Conservation (phyloP, 1,284 basidiomycete species). For the Sanghuangporus sanghuang region DNA sequence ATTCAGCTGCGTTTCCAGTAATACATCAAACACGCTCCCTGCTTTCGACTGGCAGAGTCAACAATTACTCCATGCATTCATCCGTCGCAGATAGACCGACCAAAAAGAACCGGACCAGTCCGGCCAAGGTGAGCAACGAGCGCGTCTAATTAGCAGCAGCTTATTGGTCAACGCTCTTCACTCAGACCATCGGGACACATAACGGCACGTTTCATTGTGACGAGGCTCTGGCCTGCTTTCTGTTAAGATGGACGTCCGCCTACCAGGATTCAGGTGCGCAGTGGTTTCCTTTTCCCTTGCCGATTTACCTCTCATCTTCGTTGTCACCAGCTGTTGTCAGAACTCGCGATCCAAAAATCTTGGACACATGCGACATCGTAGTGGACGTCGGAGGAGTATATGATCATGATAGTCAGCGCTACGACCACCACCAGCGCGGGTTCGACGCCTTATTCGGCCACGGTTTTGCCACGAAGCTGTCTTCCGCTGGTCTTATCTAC, state of each 20-base stretch:
- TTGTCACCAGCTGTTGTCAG: constrained; percentile 63
- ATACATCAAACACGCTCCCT: no score
- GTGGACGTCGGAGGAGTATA: constrained; percentile 97
- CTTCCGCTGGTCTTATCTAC: constrained; percentile 91
- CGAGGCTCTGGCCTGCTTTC: constrained; percentile 90
- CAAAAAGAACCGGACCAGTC: constrained; percentile 5
- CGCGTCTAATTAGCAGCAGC: background rate
- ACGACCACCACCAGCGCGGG: constrained; percentile 96
- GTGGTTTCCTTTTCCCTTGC: background rate
- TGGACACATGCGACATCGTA: constrained; percentile 90
- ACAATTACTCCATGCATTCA: no score
- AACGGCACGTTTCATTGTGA: constrained; percentile 97
- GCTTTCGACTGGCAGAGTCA: no score
- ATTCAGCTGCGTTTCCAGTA: background rate
- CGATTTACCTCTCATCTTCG: background rate
- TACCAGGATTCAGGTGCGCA: constrained; percentile 71
- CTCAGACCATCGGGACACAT: constrained; percentile 83
- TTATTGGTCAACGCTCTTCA: constrained; percentile 3
- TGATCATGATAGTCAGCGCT: constrained; percentile 72
- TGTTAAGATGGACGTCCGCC: constrained; percentile 74
- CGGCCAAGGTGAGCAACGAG: background rate
- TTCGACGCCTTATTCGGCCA: constrained; percentile 89
- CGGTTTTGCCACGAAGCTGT: constrained; percentile 84
- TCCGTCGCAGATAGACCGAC: background rate
- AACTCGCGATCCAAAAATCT: constrained; percentile 73